Conservation (phyloP, 139 green algal species). For the Coccomyxa sp. region DNA sequence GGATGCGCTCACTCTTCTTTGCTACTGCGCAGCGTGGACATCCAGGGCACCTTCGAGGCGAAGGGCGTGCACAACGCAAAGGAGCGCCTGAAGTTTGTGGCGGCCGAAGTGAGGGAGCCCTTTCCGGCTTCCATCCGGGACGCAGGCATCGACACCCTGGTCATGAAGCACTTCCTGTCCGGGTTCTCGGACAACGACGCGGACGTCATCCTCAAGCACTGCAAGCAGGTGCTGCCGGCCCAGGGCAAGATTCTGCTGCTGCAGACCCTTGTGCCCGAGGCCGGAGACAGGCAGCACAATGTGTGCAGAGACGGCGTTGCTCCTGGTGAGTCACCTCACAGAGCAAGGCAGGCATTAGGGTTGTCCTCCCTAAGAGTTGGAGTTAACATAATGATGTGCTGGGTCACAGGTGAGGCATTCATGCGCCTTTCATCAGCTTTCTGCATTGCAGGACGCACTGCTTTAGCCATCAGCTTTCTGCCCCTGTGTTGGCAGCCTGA, state of each 20-base stretch:
- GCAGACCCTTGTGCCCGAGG: conserved; percentile 30
- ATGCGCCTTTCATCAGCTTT: too few species aligned
- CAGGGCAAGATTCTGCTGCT: conserved; percentile 21
- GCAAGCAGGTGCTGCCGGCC: conserved; percentile 4
- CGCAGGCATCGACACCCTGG: conserved; percentile 18
- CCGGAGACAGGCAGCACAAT: conserved; percentile 21
- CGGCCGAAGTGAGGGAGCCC: conserved; percentile 18
- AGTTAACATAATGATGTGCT: too few species aligned
- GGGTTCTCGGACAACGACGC: conserved; percentile 22
- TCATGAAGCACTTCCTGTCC: conserved; percentile 35
- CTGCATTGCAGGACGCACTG: too few species aligned
- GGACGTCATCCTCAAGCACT: conserved; percentile 23
- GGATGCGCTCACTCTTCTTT: too few species aligned
- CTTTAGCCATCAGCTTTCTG: too few species aligned
- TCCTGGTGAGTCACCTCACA: conserved; percentile 11
- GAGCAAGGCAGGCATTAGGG: too few species aligned
- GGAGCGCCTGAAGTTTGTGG: conserved; percentile 8
- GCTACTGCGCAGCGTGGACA: conserved; percentile 15
- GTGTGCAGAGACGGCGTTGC: conserved; percentile 21
- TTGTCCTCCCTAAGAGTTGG: too few species aligned
- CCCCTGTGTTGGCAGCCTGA: too few species aligned
- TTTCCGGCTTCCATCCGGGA: conserved; percentile 14
- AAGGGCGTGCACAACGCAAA: conserved; percentile 22
- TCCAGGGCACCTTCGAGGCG: conserved; percentile 21
- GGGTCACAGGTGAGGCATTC: too few species aligned